Base-by-base conservation (phyloP, 768 basidiomycete species). In the Trametes sanguinea region DNA sequence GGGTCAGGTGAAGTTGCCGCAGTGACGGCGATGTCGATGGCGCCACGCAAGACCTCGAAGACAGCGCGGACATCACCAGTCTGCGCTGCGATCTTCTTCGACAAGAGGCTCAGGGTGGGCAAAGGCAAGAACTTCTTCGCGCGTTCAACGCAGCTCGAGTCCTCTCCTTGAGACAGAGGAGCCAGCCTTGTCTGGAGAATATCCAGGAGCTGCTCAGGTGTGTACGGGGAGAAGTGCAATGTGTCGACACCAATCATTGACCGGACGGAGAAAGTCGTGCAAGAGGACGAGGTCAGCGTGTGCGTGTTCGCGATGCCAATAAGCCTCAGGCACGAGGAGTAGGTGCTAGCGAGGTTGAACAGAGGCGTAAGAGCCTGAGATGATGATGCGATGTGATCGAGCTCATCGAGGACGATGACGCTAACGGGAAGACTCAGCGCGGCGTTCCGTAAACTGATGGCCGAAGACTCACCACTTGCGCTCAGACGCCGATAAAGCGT, bases 241-340 rank as follows among this genome's bases (percentile, higher is more conserved):
- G 91, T 93, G 29, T 77, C 74, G 27, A 88, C 82, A 16, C 70
- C 65, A 3, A 51, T 63, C 11, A 70, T 45, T 9, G 74, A 67
- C 10, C 69, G 63, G 9, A 74, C 67, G 10, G 78, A 61, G 68
- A 79, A 62, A 0, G 78, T 77, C 3, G 75, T 77, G 8, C 75
- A 69, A 13, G 68, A 67, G 0, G 85, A 79, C 2, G 86, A 81
- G 1, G 89, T 87, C 29, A 95, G 83, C 5, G 92, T 93, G 68
- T 94, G 93, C 2, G 90, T 92, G 68, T 95, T 95, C 43, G 93
- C 92, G 70, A 95, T 94, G 40, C 89, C 92, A 67, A 95, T 86
- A 43, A 94, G 67, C 51, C 91, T 85, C 59, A 94, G 72, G 40
- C 75, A 76, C 9, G 81, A 73, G 1, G 82, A 71, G 53, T 84